Base-by-base conservation (phyloP, 805 yeast species). In the Wickerhamomyces xylosicus region DNA sequence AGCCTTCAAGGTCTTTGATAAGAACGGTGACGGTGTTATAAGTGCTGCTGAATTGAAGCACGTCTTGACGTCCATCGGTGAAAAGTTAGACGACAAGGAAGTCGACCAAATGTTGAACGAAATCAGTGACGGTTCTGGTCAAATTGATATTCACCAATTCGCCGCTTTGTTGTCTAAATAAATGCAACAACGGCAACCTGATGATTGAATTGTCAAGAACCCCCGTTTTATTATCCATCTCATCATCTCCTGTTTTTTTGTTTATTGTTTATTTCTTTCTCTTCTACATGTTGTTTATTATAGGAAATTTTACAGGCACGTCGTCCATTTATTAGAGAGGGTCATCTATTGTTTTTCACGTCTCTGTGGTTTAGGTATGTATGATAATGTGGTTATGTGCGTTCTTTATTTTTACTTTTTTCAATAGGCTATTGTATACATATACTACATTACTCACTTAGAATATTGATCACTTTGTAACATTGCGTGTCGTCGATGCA, bases 91-190 rank as follows among this genome's bases (percentile, higher is more conserved):
- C 16, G 98, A 92, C 53, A 94, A 90, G 39, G 98, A 92, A 64
- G 97, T 94, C 38, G 94, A 86, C 55, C 95, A 87, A 63, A 92
- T 92, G 97, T 76, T 92, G 57, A 79, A 82, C 57, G 98, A 92
- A 62, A 97, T 97, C 40, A 79, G 90, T 46, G 86, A 85, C 62
- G 90, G 95, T 47, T 95, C 94, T 50, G 98, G 98, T 43, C 95
- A 86, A 66, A 92, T 92, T 57, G 94, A 92, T 61, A 92, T 92
- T 62, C 85, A 85, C 58, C 98, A 92, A 68, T 92, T 92, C 61
- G 90, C 96, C 47, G 89, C 86, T 57, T 75, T 90, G 49, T 74
- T 90, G 62, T 82, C 89, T 43, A 82, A 82, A 69, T 83, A 69
- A 55, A 15, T n/a, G n/a, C n/a, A n/a, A 22, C 9, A 13, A 22